These are phyloP conservation scores for Ilex asprella DNA, from an alignment of 257 asterid genomes.

Conservation along the genomic window DNA sequence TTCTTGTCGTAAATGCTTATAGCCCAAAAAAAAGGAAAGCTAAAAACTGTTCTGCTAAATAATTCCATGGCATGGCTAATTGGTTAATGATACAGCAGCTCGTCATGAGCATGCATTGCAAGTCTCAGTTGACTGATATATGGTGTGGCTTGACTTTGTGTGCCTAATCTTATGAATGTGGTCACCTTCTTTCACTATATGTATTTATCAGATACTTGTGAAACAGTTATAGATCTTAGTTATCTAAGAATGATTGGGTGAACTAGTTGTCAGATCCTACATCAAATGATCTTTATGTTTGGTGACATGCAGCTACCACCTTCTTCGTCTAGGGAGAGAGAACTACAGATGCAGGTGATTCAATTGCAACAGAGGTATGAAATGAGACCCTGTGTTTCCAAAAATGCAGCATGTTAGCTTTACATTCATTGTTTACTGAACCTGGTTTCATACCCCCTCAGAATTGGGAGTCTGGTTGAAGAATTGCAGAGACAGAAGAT, in stretches of 20 bases:
- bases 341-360: conserved; percentile 70
- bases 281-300: conserved; percentile 4
- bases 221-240: too few species aligned
- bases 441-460: conserved; percentile 30
- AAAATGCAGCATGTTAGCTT: background rate
- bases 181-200: background rate
- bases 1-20: too few species aligned
- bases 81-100: background rate
- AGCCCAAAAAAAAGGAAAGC: too few species aligned
- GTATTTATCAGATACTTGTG: background rate
- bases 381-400: background rate
- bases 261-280: background rate
- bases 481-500: conserved; percentile 73
- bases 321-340: conserved; percentile 50
- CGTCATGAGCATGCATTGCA: too few species aligned
- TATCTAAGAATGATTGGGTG: too few species aligned
- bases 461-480: conserved; percentile 75
- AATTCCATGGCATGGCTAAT: background rate
- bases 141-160: too few species aligned
- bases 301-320: conserved; percentile 31
- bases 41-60: too few species aligned
- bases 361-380: conserved; percentile 88
- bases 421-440: conserved; percentile 17
- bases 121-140: too few species aligned
- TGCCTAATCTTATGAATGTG: background rate